A percentile compares a stretch with the other conserved stretches of the same genome.
Conservation (phyloP, 1,284 basidiomycete genomes). For the Papiliotrema laurentii region DNA sequence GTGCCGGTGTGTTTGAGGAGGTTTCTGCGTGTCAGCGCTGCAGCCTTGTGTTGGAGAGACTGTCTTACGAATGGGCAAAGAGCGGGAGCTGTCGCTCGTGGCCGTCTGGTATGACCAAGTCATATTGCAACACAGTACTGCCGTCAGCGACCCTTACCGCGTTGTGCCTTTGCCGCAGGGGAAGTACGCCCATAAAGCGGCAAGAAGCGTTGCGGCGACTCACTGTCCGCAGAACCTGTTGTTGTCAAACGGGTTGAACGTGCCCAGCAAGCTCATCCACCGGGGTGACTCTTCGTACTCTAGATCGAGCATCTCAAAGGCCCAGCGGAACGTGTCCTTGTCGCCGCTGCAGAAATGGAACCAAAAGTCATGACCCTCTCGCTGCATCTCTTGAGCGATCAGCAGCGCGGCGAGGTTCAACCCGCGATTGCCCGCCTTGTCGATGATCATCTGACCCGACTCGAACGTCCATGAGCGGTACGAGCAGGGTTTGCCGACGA, state of each 20-base stretch:
- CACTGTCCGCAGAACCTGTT: slow-evolving; percentile 51
- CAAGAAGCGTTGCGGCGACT: slow-evolving; percentile 15
- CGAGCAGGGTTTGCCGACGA: slow-evolving; percentile 48
- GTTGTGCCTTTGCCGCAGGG: neutral
- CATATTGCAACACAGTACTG: slow-evolving; percentile 42
- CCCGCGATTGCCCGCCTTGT: slow-evolving; percentile 50
- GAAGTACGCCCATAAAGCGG: no score
- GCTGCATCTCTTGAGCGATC: slow-evolving; percentile 45
- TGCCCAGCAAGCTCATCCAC: slow-evolving; percentile 48
- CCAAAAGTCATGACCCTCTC: slow-evolving; percentile 49
- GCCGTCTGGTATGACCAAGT: slow-evolving; percentile 28
- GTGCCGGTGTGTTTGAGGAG: slow-evolving; percentile 49
- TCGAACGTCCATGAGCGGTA: slow-evolving; percentile 43
- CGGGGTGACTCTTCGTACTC: slow-evolving; percentile 44
- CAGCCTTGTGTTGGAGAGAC: slow-evolving; percentile 2
- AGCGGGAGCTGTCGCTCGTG: slow-evolving; percentile 26
- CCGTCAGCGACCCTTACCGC: neutral
- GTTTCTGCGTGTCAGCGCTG: slow-evolving; percentile 37
- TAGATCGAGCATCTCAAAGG: slow-evolving; percentile 47
- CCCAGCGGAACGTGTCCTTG: slow-evolving; percentile 52
- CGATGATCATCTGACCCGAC: slow-evolving; percentile 51
- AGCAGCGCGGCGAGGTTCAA: slow-evolving; percentile 51
- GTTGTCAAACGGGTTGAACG: slow-evolving; percentile 24
- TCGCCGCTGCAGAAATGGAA: slow-evolving; percentile 50
- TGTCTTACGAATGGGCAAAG: slow-evolving; percentile 36